These are phyloP conservation scores for Clitocybe nebularis DNA, from an alignment of 1,284 basidiomycete species.

Conservation along the genomic window DNA sequence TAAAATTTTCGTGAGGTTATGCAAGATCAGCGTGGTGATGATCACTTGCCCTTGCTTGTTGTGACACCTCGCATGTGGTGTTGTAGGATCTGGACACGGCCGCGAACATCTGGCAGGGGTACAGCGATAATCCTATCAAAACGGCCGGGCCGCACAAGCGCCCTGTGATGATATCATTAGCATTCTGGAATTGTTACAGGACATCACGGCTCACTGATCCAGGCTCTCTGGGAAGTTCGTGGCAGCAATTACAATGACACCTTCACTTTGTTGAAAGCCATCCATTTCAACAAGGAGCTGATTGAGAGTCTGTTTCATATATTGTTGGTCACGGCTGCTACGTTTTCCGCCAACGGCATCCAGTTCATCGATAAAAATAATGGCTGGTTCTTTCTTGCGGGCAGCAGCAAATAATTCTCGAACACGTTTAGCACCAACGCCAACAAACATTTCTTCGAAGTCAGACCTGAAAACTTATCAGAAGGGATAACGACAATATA, in stretches of 20 bases:
- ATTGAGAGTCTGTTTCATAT: conserved; percentile 91
- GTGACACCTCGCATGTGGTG: conserved; percentile 86
- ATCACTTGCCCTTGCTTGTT: conserved; percentile 50
- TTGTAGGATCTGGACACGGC: conserved; percentile 83
- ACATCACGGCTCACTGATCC: conserved; percentile 58
- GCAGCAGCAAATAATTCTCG: conserved; percentile 95
- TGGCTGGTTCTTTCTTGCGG: conserved; percentile 90
- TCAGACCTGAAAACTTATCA: conserved; percentile 64
- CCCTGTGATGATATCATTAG: conserved; percentile 41
- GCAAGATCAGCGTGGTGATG: conserved; percentile 4
- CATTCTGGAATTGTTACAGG: background rate
- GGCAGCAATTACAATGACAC: conserved; percentile 90
- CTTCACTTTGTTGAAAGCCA: conserved; percentile 88
- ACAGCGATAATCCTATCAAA: conserved; percentile 92
- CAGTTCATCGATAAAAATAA: conserved; percentile 93
- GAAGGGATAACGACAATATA: conserved; percentile 12
- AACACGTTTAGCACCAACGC: conserved; percentile 94
- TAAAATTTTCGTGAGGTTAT: conserved; percentile 19
- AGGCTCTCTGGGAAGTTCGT: conserved; percentile 94
- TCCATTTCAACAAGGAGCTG: conserved; percentile 95
- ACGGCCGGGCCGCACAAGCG: conserved; percentile 88
- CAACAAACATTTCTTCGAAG: conserved; percentile 98
- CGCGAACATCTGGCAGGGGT: conserved; percentile 83
- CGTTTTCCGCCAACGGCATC: conserved; percentile 94
- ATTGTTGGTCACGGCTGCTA: conserved; percentile 82